phyloP scores from a whole-genome alignment of 345 rosid species.

The Hypericum perforatum region DNA sequence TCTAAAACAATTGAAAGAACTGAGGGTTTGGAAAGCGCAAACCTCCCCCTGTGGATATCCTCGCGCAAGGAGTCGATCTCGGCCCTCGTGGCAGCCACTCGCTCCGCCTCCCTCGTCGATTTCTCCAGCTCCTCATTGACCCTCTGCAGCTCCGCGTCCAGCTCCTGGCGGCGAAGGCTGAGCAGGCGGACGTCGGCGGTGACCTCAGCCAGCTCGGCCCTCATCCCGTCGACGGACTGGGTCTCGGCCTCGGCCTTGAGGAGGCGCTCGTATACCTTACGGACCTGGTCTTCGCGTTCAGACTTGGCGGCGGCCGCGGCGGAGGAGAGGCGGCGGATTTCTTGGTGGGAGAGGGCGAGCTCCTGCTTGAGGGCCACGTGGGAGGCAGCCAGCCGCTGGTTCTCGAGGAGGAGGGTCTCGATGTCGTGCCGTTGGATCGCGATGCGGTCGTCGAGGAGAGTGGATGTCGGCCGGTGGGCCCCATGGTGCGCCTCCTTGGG shows the following conservation, averaged over 20 bases:
- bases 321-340: conserved; percentile 34
- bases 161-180: conserved; percentile 29
- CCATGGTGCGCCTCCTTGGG: no score
- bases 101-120: conserved; percentile 37
- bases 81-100: conserved; percentile 25
- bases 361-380: conserved; percentile 71
- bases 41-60: conserved; percentile 76
- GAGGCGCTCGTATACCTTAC: conserved; percentile 58
- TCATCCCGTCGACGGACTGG: conserved; percentile 39
- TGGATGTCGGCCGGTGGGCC: no score
- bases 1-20: not conserved
- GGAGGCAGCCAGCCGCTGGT: conserved; percentile 49
- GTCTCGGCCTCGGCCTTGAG: conserved; percentile 58
- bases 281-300: conserved; percentile 52
- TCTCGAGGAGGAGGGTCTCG: conserved; percentile 55
- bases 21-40: not conserved
- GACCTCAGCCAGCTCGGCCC: conserved; percentile 49
- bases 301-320: conserved; percentile 42
- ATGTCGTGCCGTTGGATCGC: conserved; percentile 61
- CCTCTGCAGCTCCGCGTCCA: conserved; percentile 29
- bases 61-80: conserved; percentile 43
- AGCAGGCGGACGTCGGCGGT: conserved; percentile 39
- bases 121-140: conserved; percentile 36
- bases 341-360: conserved; percentile 44
- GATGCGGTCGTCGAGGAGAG: conserved; percentile 57